Base-by-base conservation (phyloP, 352 stramenopile species). In the Phytopythium vexans region DNA sequence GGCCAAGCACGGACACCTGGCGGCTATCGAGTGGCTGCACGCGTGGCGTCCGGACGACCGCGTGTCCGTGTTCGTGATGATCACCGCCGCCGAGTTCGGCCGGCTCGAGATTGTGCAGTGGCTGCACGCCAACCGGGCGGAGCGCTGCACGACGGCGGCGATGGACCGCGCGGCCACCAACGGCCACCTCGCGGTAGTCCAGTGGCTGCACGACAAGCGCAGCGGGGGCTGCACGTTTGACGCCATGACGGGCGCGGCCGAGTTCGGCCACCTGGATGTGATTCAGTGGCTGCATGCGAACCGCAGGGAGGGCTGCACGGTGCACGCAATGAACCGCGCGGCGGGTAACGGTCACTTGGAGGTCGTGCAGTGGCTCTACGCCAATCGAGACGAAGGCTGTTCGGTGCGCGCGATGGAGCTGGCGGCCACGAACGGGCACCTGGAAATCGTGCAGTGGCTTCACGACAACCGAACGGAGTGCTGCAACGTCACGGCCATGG, bases 401-500 rank as follows among this genome's bases (percentile, higher is more conserved):
- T 72, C 65, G 1, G 39, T 38, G 6, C 56, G 58, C 8, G 74
- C 77, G 3, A 80, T 88, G 63, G 66, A 81, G 21, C 41, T 70
- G 7, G 74, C 77, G 4, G 77, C 77, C 14, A 76, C 61, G 21
- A 82, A 74, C 14, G 75, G 75, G 1, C 69, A 86, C 47, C 60
- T 88, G 6, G n/a, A 62, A 4, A 60, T 76, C n/a, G 62, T 86
- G 34, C 46, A 69, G 33, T 86, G 72, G 72, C 58, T 88, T 3
- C 70, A 86, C 31, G 45, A 41, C 27, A 54, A 82, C 41, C 64
- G 69, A 31, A 55, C 12, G 0, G 66, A 77, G 54, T 66, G 72
- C 0, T 79, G 72, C 41, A 77, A 72, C 8, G 58, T 69, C 32
- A 56, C 63, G 3, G 76, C 71, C 0, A 87, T 85, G 73, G 69